These are phyloP conservation scores for Carex littledalei DNA, from an alignment of 176 grass and related monocot genomes.

Conservation along the genomic window DNA sequence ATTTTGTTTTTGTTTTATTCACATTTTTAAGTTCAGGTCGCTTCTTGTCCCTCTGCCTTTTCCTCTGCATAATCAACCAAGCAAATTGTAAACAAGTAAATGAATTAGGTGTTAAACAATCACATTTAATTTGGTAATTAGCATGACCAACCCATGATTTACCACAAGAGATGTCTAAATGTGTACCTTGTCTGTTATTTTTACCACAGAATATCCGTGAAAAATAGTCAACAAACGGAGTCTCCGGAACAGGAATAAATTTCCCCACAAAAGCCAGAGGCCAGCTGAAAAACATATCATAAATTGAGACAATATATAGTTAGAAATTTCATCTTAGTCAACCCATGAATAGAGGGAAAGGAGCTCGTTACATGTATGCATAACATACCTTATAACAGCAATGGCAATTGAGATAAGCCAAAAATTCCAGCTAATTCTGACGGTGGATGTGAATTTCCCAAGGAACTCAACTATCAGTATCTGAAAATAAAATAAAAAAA, in stretches of 20 bases:
- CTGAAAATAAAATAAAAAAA: constrained; percentile 30
- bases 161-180: background rate
- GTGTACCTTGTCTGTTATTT: constrained; percentile 36
- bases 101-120: background rate
- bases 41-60: background rate
- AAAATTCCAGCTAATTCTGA: constrained; percentile 74
- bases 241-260: constrained; percentile 70
- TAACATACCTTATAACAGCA: constrained; percentile 61
- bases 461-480: constrained; percentile 88
- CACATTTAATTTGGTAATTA: background rate
- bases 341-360: background rate
- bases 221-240: constrained; percentile 50
- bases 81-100: background rate
- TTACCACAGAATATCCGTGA: constrained; percentile 21
- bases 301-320: background rate
- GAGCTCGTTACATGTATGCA: constrained; percentile 2
- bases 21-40: background rate
- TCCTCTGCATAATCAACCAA: background rate
- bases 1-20: background rate
- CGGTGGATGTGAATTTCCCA: constrained; percentile 83
- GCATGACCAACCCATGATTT: background rate
- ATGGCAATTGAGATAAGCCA: constrained; percentile 85
- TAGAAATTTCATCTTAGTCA: constrained; percentile 5
- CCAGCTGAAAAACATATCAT: constrained; percentile 57
- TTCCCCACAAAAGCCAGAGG: constrained; percentile 70